These are phyloP conservation scores for Cucurbita moschata DNA, from an alignment of 306 rosid genomes.

Conservation along the genomic window DNA sequence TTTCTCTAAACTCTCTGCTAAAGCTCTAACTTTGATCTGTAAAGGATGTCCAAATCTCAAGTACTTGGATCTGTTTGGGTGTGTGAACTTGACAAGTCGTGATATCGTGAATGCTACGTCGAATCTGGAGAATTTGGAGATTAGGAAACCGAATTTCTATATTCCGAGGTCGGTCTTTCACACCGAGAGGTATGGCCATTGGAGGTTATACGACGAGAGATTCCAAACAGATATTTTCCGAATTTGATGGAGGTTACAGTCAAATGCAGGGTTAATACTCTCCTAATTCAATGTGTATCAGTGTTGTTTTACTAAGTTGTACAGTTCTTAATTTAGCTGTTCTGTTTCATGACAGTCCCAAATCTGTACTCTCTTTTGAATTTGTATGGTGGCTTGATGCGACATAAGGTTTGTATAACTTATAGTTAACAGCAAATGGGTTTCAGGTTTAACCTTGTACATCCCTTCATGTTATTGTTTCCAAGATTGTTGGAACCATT, in stretches of 20 bases:
- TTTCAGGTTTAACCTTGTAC: neutral
- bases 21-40: slow-evolving; percentile 43
- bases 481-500: neutral
- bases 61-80: slow-evolving; percentile 73
- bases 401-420: neutral
- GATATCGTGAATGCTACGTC: slow-evolving; percentile 48
- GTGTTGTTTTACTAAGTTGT: neutral
- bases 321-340: neutral
- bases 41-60: slow-evolving; percentile 57
- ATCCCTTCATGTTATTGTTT: neutral
- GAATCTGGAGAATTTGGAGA: slow-evolving; percentile 31
- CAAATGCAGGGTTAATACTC: neutral
- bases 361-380: neutral
- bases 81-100: slow-evolving; percentile 53
- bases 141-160: slow-evolving; percentile 37
- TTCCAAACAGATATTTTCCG: slow-evolving; percentile 79
- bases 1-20: slow-evolving; percentile 52
- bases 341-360: neutral
- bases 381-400: slow-evolving; percentile 2
- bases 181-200: slow-evolving; percentile 54
- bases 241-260: slow-evolving; percentile 23
- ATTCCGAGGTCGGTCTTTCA: slow-evolving; percentile 32
- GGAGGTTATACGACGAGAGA: slow-evolving; percentile 80
- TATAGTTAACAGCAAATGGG: neutral
- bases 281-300: neutral